phyloP scores from a whole-genome alignment of 176 grass and related monocot species.

The Aegilops speltoides region DNA sequence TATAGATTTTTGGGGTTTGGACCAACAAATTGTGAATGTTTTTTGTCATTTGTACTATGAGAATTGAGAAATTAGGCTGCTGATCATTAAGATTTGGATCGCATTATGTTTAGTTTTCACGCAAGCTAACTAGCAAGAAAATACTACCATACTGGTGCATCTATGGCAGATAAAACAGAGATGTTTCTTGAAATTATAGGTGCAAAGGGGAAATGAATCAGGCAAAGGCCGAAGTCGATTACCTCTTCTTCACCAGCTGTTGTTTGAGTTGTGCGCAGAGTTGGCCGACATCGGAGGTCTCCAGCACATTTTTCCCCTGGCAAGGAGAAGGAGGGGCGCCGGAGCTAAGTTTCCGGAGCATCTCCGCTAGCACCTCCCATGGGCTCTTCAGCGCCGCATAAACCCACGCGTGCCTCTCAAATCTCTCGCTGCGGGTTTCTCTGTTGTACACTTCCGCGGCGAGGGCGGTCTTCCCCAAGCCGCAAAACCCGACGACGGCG shows the following conservation, averaged over 20 bases:
- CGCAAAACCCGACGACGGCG: constrained; percentile 5
- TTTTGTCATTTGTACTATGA: not conserved
- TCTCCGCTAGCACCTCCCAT: not conserved
- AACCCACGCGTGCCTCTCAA: not conserved
- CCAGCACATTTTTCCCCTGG: not conserved
- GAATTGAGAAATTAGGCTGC: not conserved
- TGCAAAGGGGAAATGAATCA: not conserved
- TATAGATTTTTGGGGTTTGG: not conserved
- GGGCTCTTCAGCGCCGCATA: not conserved
- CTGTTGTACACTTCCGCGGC: not conserved
- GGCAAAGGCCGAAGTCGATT: not conserved
- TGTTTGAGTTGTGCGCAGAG: not conserved
- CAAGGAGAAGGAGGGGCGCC: not conserved
- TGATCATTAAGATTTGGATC: not conserved
- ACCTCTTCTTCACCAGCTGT: not conserved
- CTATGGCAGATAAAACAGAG: not conserved
- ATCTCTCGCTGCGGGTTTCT: not conserved
- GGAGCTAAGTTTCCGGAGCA: not conserved
- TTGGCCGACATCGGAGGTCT: not conserved
- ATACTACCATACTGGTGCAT: not conserved
- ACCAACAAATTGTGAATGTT: not conserved
- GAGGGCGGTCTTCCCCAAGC: not conserved
- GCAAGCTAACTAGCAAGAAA: not conserved
- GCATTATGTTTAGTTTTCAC: not conserved
- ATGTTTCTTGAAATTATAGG: not conserved